phyloP scores from a whole-genome alignment of 1,284 basidiomycete species.

The Vanrija pseudolonga region DNA sequence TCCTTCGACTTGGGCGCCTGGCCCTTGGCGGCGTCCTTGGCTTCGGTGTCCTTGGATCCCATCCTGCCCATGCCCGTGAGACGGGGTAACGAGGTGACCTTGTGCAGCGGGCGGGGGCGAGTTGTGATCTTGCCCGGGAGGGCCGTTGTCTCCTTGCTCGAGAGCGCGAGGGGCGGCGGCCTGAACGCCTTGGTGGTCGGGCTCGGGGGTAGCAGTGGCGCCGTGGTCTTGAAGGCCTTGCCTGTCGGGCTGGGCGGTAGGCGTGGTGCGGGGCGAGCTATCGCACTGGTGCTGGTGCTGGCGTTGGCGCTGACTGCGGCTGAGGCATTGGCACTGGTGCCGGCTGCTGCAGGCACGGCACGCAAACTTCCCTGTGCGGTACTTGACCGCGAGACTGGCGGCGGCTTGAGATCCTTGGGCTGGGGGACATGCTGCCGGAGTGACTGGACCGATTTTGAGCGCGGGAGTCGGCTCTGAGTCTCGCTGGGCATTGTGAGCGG shows the following conservation, averaged over 20 bases:
- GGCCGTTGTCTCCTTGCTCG: too few species aligned
- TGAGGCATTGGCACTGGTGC: neutral
- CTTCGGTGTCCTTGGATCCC: neutral
- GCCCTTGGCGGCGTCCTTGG: neutral
- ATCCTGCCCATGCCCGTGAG: neutral
- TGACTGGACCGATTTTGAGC: neutral
- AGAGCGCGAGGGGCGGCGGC: neutral
- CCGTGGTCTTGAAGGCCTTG: neutral
- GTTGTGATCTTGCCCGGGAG: neutral
- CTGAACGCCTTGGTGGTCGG: neutral
- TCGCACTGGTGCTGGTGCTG: neutral
- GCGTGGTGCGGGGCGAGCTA: too few species aligned
- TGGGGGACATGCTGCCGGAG: too few species aligned
- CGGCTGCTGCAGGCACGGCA: neutral
- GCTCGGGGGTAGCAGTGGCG: neutral
- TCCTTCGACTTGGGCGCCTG: neutral
- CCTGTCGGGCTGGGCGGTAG: too few species aligned
- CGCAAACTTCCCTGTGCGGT: too few species aligned
- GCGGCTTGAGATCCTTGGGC: too few species aligned
- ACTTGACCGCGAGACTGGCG: too few species aligned
- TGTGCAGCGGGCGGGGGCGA: neutral
- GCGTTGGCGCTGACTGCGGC: neutral
- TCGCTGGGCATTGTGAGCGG: neutral
- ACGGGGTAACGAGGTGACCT: neutral
- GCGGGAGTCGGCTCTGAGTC: neutral